Conservation (phyloP, 2,329 filamentous ascomycete species). For the Rhynchosporium secalis region DNA sequence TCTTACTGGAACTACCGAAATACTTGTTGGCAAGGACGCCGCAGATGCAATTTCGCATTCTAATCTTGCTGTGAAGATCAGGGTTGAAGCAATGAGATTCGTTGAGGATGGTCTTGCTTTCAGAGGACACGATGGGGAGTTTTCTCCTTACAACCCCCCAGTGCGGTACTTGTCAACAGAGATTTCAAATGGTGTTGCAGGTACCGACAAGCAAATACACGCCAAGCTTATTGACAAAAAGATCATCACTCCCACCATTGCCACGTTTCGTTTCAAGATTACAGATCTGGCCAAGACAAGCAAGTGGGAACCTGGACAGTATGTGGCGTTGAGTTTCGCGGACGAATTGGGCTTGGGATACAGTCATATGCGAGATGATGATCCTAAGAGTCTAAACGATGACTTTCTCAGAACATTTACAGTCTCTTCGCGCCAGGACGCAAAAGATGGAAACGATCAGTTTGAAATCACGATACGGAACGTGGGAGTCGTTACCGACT, state of each 20-base stretch:
- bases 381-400: conserved; percentile 79
- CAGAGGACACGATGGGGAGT: conserved; percentile 57
- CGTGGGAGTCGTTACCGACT: conserved; percentile 67
- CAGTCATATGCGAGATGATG: conserved; percentile 79
- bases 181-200: conserved; percentile 36
- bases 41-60: conserved; percentile 63
- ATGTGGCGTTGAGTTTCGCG: conserved; percentile 73
- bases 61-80: conserved; percentile 71
- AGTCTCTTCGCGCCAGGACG: conserved; percentile 56
- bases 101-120: conserved; percentile 68
- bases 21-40: conserved; percentile 66
- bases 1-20: conserved; percentile 63
- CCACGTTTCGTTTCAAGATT: conserved; percentile 61
- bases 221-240: conserved; percentile 61
- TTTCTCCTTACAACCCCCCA: conserved; percentile 77
- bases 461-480: conserved; percentile 73
- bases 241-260: conserved; percentile 64
- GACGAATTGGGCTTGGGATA: conserved; percentile 71
- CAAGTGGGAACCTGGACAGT: conserved; percentile 69
- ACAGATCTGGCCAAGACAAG: conserved; percentile 39
- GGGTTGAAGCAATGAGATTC: conserved; percentile 59
- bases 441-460: conserved; percentile 29
- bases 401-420: conserved; percentile 85
- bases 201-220: conserved; percentile 22
- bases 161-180: conserved; percentile 66